Evolutionary conservation across 306 rosid species (phyloP).

Genomic region (Adenanthera pavonina): DNA sequence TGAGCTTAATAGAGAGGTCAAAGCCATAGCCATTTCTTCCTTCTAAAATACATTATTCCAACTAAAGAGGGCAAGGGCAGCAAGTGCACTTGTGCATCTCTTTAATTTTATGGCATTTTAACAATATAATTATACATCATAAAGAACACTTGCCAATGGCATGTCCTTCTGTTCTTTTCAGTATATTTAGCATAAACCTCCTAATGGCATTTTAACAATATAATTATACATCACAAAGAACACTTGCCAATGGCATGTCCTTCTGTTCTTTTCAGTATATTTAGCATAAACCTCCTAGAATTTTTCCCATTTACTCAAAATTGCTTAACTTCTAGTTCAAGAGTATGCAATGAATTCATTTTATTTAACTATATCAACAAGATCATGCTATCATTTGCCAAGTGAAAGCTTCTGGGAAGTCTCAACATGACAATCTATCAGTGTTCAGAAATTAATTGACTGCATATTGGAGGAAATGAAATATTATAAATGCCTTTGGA

Average conservation of each 20-base stretch:
- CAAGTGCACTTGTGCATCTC: background rate
- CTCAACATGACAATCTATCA: background rate
- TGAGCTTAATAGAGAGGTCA: background rate
- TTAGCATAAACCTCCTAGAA: background rate
- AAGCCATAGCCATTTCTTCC: background rate
- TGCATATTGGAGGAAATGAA: background rate
- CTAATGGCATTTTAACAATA: background rate
- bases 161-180: background rate
- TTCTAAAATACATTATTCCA: background rate
- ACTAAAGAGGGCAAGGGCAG: background rate
- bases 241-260: background rate
- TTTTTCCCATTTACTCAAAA: background rate
- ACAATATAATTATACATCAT: background rate
- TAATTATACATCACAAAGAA: background rate
- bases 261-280: background rate
- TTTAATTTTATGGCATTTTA: background rate
- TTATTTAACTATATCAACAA: background rate
- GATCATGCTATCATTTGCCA: background rate
- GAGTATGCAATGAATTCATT: background rate
- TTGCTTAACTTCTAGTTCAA: background rate
- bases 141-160: background rate
- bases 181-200: background rate
- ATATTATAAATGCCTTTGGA: background rate
- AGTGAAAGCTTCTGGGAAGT: background rate
- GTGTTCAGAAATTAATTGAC: background rate